Base-by-base conservation (phyloP, 768 basidiomycete genomes). In the Podaxis sp. region DNA sequence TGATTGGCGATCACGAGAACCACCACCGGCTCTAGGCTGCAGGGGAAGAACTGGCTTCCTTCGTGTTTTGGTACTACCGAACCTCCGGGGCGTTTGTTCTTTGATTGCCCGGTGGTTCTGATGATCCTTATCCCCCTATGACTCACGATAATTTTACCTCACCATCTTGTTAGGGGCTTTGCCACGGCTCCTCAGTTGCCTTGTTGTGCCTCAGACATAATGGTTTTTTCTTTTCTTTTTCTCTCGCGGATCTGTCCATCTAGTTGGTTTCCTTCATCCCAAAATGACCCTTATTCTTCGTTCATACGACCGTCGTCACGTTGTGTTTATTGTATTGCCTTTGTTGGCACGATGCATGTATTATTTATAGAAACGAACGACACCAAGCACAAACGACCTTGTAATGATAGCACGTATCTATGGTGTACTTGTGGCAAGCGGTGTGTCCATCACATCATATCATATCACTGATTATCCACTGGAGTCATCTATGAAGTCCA, bases 1-100 rank as follows among this genome's bases (percentile, higher is more conserved):
- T 63, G 61, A 63, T 63, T 56, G 61, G 54, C 22, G 54, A 63
- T 44, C 61, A 63, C 46, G 61, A 63, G 15, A 52, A 51, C 33
- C 55, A 52, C 28, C 40, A 39, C 24, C 54, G 54, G 38, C 39
- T 56, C 39, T 56, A 56, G n/a, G 36, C 36, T 19, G n/a, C n/a
- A 8, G 13, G 8, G 2, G 17, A 22, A 38, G 33, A 9, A 15
- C 4, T 22, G 13, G 39, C 38, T 22, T 51, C 7, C 12, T 28
- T 51, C 54, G 38, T 12, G 54, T 42, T 40, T 11, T 15, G 36
- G 22, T 3, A 3, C 12, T 39, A 12, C 7, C 24, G n/a, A n/a
- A 17, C 28, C 36, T 39, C 36, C 2, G 5, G 54, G 36, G 15
- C 17, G 30, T 36, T 54, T 11, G 49, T 8, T 24, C 2, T 24